Evolutionary conservation across 805 yeast genomes (phyloP).

Genomic region (Nakazawaea holstii): DNA sequence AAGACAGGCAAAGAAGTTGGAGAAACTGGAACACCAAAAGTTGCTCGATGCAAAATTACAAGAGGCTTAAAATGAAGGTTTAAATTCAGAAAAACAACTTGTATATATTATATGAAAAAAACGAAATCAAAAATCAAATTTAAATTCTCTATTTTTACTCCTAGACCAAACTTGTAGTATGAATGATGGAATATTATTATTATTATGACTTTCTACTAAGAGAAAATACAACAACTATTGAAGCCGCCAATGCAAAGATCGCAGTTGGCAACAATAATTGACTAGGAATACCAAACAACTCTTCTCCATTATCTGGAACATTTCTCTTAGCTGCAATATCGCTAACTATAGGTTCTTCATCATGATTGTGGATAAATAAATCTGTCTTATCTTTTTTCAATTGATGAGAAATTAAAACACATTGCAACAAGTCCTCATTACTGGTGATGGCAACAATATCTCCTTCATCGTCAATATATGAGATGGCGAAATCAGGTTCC

Average conservation of each 20-base stretch:
- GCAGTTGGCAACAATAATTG: slow-evolving; percentile 62
- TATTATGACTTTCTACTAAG: slow-evolving; percentile 35
- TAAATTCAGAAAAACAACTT: background rate
- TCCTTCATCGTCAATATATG: slow-evolving; percentile 80
- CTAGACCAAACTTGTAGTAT: no score
- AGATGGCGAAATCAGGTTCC: slow-evolving; percentile 48
- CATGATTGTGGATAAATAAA: slow-evolving; percentile 63
- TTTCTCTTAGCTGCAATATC: slow-evolving; percentile 3
- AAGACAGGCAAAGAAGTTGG: slow-evolving; percentile 27
- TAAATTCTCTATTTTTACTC: no score
- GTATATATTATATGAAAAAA: slow-evolving; percentile 1
- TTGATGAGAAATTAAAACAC: slow-evolving; percentile 51
- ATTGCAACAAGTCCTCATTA: slow-evolving; percentile 68
- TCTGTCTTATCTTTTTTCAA: slow-evolving; percentile 60
- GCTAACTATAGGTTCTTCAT: slow-evolving; percentile 29
- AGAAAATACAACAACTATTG: slow-evolving; percentile 50
- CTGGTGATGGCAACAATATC: slow-evolving; percentile 75
- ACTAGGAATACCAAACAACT: slow-evolving; percentile 51
- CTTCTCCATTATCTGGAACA: slow-evolving; percentile 11
- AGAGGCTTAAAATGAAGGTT: background rate
- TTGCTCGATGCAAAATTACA: slow-evolving; percentile 3
- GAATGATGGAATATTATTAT: background rate
- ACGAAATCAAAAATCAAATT: background rate
- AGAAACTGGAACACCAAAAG: slow-evolving; percentile 11
- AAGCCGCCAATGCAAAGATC: slow-evolving; percentile 51